These are phyloP conservation scores for Glycyrrhiza uralensis DNA, from an alignment of 306 rosid species.

Conservation along the genomic window DNA sequence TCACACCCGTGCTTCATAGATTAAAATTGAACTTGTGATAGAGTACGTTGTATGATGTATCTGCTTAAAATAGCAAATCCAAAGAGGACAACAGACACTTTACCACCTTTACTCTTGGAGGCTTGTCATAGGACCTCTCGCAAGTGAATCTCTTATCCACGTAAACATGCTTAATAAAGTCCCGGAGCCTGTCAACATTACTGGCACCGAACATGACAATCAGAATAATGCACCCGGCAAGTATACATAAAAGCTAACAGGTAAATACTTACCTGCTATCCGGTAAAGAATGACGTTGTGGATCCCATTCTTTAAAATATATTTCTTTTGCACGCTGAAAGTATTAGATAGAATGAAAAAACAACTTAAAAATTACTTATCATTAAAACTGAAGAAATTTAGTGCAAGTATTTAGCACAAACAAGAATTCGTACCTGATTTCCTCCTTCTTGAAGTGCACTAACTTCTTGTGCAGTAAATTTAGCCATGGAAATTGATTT, in stretches of 20 bases:
- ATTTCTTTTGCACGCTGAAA: constrained; percentile 72
- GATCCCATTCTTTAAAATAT: constrained; percentile 84
- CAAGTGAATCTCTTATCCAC: constrained; percentile 78
- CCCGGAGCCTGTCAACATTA: constrained; percentile 76
- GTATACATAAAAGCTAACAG: not conserved
- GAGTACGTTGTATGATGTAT: not conserved
- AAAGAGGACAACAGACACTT: constrained; percentile 19
- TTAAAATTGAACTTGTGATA: constrained; percentile 14
- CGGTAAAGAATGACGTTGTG: constrained; percentile 68
- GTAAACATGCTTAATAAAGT: constrained; percentile 80
- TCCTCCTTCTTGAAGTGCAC: constrained; percentile 92
- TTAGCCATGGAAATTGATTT: constrained; percentile 92
- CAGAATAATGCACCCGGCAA: constrained; percentile 32
- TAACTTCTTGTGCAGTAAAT: constrained; percentile 86
- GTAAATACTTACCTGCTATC: constrained; percentile 63
- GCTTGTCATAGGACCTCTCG: constrained; percentile 66
- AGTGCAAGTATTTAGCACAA: constrained; percentile 1
- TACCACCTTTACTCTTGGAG: constrained; percentile 64
- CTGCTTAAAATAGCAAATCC: not conserved
- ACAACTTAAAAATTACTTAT: constrained; percentile 12
- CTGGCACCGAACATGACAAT: constrained; percentile 56
- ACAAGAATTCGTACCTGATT: constrained; percentile 56
- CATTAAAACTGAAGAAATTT: constrained; percentile 9
- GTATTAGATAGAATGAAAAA: constrained; percentile 20
- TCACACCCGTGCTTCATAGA: not conserved